These are phyloP conservation scores for Magnaporthales sp. DNA, from an alignment of 2,329 filamentous ascomycete species.

Conservation along the genomic window DNA sequence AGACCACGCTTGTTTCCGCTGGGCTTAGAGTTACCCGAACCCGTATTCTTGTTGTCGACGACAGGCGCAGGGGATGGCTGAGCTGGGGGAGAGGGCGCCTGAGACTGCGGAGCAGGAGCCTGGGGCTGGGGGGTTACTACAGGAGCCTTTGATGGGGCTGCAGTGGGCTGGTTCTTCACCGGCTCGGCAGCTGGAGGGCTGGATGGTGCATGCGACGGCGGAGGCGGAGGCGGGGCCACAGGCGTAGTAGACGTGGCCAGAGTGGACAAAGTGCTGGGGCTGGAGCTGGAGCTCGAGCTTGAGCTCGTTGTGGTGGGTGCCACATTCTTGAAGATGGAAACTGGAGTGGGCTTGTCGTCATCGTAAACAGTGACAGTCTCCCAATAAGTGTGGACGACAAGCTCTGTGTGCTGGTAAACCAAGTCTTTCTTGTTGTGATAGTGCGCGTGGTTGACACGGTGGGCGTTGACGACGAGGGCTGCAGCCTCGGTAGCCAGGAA, in stretches of 20 bases:
- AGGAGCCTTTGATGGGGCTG: slow-evolving; percentile 2
- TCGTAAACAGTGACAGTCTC: slow-evolving; percentile 33
- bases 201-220: slow-evolving; percentile 7
- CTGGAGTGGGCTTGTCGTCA: slow-evolving; percentile 11
- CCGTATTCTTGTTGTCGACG: slow-evolving; percentile 11
- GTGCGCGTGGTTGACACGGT: slow-evolving; percentile 30
- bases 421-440: slow-evolving; percentile 24
- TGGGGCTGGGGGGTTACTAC: not conserved
- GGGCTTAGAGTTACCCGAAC: slow-evolving; percentile 13
- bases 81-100: slow-evolving; percentile 8
- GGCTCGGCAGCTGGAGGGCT: slow-evolving; percentile 7
- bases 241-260: slow-evolving; percentile 1
- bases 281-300: slow-evolving; percentile 9
- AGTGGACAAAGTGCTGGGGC: not conserved
- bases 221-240: slow-evolving; percentile 9
- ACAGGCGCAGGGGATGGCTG: slow-evolving; percentile 12
- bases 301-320: slow-evolving; percentile 8
- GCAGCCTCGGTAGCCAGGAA: slow-evolving; percentile 30
- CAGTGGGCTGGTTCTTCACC: not conserved
- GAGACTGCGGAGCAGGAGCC: slow-evolving; percentile 3
- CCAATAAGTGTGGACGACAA: slow-evolving; percentile 27
- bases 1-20: slow-evolving; percentile 52
- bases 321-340: not conserved
- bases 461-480: slow-evolving; percentile 30
- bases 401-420: slow-evolving; percentile 21